Evolutionary conservation across 768 basidiomycete species (phyloP).

Genomic region (Trichaptum fuscoviolaceum): DNA sequence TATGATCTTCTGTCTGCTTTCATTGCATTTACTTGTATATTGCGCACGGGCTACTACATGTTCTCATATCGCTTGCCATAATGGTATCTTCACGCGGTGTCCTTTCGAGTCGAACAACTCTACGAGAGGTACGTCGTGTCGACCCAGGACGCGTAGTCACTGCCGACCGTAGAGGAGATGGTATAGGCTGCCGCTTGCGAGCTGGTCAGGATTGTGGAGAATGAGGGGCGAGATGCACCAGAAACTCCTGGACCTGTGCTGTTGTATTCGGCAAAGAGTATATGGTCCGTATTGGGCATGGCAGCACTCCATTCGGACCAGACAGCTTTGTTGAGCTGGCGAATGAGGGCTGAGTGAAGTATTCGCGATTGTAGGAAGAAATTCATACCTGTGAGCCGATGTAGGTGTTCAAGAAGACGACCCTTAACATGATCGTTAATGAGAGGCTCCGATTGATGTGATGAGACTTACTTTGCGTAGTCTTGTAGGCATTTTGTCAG

Average conservation of each 20-base stretch:
- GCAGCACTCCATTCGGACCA: slow-evolving; percentile 43
- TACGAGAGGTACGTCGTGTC: slow-evolving; percentile 31
- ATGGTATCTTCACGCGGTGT: neutral
- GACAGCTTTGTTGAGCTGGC: slow-evolving; percentile 30
- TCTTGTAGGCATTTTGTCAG: slow-evolving; percentile 20
- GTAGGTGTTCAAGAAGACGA: slow-evolving; percentile 43
- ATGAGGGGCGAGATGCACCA: slow-evolving; percentile 32
- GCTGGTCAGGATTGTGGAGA: slow-evolving; percentile 33
- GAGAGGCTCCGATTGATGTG: neutral
- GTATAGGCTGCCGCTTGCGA: slow-evolving; percentile 33
- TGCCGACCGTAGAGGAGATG: slow-evolving; percentile 42
- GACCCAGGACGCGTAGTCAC: slow-evolving; percentile 42
- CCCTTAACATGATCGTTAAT: slow-evolving; percentile 23
- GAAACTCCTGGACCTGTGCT: slow-evolving; percentile 37
- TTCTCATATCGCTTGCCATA: neutral
- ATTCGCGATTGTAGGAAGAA: neutral
- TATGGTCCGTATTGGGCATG: slow-evolving; percentile 33
- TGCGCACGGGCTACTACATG: neutral
- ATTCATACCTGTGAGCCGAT: slow-evolving; percentile 26
- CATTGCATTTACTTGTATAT: neutral
- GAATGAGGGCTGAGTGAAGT: neutral
- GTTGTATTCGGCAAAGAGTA: slow-evolving; percentile 43
- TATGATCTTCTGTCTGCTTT: neutral
- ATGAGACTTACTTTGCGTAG: slow-evolving; percentile 33
- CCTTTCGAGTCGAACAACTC: neutral